Evolutionary conservation across 345 rosid genomes (phyloP), one percentile per base, ranked within the genome.

Genomic region (Bretschneidera sinensis): DNA sequence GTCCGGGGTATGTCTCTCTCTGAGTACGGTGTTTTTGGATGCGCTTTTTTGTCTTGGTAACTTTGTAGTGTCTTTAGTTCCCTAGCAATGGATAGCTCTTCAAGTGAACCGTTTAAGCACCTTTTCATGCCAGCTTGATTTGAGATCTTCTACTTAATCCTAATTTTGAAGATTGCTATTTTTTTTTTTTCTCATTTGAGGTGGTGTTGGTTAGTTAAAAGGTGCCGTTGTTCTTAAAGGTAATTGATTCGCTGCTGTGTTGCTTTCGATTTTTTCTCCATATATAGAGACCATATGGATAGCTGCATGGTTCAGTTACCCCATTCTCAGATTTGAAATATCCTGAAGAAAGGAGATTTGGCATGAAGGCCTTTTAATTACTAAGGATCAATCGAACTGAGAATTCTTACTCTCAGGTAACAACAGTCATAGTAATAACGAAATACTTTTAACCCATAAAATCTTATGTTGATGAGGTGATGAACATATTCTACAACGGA

Each of bases 371-470:
- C 15, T 6, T 35, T 1, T 51, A 9, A 17, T 25, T 16, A 18
- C 43, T 19, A n/a, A n/a, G n/a, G n/a, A n/a, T 50, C 3, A 35
- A 24, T 48, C 17, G 18, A 49, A 13, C 20, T 49, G 64, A 20
- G 52, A 48, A 24, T 49, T 20, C 17, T 4, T 34, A 35, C 51
- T 22, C 19, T 22, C 25, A 24, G 51, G 4, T 17, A 22, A 33
- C 51, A 62, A 7, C 13, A 52, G 66, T 35, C 51, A 52, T n/a
- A 35, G 57, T 31, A 55, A 51, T 7, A 31, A 6, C 8, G 25
- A 21, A 50, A 33, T 51, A 43, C n/a, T 34, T 23, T 62, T 51
- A 35, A 8, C 66, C 22, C 34, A 21, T 17, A 18, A 31, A 35
- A 34, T 51, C 13, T 51, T 47, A 17, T 33, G 24, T 22, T 21